These are phyloP conservation scores for Cutaneotrichosporon arboriforme DNA, from an alignment of 1,284 basidiomycete genomes.

Conservation along the genomic window DNA sequence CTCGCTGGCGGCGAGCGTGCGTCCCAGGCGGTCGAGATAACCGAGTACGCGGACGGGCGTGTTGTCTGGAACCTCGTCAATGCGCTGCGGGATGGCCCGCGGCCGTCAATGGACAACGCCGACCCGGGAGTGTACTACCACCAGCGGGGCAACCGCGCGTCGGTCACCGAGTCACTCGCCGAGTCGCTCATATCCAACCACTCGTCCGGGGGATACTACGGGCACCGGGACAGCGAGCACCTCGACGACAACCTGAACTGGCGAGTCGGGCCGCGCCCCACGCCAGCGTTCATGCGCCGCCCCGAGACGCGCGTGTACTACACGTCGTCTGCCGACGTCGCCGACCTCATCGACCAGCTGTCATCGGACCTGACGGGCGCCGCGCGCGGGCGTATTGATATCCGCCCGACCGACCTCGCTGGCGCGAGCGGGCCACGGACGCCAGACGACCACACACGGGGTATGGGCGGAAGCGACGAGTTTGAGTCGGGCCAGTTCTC, in stretches of 20 bases:
- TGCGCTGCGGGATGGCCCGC: conserved; percentile 24
- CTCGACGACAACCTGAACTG: conserved; percentile 11
- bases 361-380: conserved; percentile 28
- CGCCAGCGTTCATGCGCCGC: conserved; percentile 15
- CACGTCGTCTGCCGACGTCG: conserved; percentile 38
- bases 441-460: background rate
- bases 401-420: conserved; percentile 15
- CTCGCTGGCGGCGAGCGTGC: conserved; percentile 4
- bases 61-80: conserved; percentile 44
- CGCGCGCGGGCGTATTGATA: conserved; percentile 38
- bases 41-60: conserved; percentile 42
- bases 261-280: conserved; percentile 14
- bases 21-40: conserved; percentile 38
- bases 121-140: background rate
- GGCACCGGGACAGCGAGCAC: background rate
- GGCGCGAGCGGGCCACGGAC: background rate
- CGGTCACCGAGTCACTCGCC: conserved; percentile 1
- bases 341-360: conserved; percentile 43
- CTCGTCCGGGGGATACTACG: background rate
- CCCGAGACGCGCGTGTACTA: conserved; percentile 39
- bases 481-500: conserved; percentile 8
- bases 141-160: background rate
- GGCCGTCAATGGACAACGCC: background rate
- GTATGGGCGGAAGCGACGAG: background rate
- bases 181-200: background rate